A percentile compares a stretch with the other conserved stretches of the same genome.
These are phyloP conservation scores for Leccinum disarticulatum DNA, from an alignment of 768 basidiomycete genomes.

Conservation along the genomic window DNA sequence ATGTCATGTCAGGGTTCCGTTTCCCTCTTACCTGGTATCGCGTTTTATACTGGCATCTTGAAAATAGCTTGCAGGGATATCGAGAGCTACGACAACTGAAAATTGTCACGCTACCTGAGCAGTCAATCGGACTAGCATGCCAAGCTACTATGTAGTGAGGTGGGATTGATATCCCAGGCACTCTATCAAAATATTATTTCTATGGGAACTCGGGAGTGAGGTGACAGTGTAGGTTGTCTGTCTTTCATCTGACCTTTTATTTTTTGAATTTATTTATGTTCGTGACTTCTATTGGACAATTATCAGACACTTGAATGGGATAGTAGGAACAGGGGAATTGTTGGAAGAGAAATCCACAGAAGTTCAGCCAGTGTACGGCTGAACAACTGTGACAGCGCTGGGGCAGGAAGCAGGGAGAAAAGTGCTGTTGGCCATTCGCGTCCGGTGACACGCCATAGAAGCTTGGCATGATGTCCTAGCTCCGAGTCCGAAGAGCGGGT, in stretches of 20 bases:
- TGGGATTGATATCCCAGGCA: not conserved
- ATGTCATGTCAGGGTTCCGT: not conserved
- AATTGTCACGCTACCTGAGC: not conserved
- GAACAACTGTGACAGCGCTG: not conserved
- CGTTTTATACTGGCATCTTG: not conserved
- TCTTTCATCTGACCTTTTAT: no score
- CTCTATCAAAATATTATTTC: not conserved
- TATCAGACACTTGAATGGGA: not conserved
- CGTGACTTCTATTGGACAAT: no score
- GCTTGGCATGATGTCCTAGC: no score
- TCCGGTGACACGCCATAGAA: not conserved
- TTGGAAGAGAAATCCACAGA: not conserved
- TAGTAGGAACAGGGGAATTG: not conserved
- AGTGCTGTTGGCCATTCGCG: no score
- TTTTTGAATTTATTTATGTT: no score
- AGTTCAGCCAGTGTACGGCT: not conserved
- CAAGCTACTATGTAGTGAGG: no score
- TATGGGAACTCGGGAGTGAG: not conserved
- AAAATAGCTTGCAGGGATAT: no score
- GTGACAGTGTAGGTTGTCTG: not conserved
- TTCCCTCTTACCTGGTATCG: not conserved
- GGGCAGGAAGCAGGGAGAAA: no score
- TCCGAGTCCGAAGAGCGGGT: no score
- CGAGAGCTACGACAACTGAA: no score
- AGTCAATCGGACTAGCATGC: no score